Evolutionary conservation across 1,139 yeast species (phyloP).

Genomic region (Suhomyces anneliseae): DNA sequence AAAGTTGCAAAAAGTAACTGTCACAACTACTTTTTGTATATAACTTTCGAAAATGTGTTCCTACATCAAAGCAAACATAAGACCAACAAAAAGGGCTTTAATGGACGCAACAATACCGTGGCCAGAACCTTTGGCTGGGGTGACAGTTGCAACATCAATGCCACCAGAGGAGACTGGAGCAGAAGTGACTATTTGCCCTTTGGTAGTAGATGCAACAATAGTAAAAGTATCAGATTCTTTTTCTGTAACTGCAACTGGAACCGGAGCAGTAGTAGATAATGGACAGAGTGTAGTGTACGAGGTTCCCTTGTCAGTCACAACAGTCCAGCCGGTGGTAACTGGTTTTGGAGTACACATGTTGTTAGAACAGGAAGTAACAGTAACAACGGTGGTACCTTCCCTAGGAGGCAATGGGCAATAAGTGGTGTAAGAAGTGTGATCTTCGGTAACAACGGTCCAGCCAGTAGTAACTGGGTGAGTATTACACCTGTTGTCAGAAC

Average conservation of each 20-base stretch:
- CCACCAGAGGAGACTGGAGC: too few species aligned
- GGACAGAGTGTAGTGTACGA: conserved; percentile 19
- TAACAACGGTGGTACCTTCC: conserved; percentile 1
- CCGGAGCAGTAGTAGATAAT: conserved; percentile 15
- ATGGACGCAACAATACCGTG: conserved; percentile 20
- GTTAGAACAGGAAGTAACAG: conserved; percentile 10
- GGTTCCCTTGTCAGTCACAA: conserved; percentile 2
- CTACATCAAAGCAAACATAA: conserved; percentile 15
- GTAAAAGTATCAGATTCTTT: too few species aligned
- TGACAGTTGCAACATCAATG: too few species aligned
- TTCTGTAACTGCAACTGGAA: too few species aligned
- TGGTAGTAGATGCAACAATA: too few species aligned
- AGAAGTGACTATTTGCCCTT: too few species aligned
- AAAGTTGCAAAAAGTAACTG: too few species aligned
- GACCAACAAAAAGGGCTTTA: conserved; percentile 23
- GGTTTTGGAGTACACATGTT: conserved; percentile 9
- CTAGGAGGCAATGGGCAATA: conserved; percentile 16
- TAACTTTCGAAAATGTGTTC: too few species aligned
- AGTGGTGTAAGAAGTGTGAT: conserved; percentile 15
- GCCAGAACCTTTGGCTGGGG: too few species aligned
- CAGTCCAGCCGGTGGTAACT: conserved; percentile 10
- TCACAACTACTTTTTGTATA: too few species aligned
- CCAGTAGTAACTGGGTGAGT: conserved; percentile 41
- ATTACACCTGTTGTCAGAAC: conserved; percentile 38
- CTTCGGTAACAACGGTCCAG: conserved; percentile 37